Conservation (phyloP, 2,329 filamentous ascomycete genomes). For the Gremmenia infestans region DNA sequence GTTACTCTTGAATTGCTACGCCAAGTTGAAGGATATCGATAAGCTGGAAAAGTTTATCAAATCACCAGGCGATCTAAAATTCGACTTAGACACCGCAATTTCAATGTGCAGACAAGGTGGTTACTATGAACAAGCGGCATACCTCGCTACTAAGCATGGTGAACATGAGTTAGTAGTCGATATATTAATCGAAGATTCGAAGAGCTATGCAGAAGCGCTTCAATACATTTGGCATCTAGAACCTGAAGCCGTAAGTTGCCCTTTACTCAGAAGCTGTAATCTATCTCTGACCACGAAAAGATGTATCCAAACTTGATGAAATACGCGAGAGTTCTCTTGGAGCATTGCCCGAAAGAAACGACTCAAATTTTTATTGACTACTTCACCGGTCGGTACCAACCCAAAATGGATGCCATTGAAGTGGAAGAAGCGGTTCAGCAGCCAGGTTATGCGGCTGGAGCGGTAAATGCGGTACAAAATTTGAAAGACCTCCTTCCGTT, state of each 20-base stretch:
- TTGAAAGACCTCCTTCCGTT: slow-evolving; percentile 77
- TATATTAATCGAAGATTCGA: slow-evolving; percentile 92
- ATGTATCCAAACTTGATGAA: slow-evolving; percentile 90
- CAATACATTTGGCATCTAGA: slow-evolving; percentile 89
- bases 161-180: slow-evolving; percentile 93
- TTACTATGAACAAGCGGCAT: slow-evolving; percentile 95
- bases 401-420: slow-evolving; percentile 55
- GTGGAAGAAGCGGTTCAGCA: slow-evolving; percentile 16
- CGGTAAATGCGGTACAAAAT: slow-evolving; percentile 78
- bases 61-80: slow-evolving; percentile 88
- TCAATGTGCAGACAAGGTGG: slow-evolving; percentile 96
- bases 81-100: slow-evolving; percentile 95
- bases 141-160: slow-evolving; percentile 87
- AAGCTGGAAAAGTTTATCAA: slow-evolving; percentile 98
- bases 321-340: slow-evolving; percentile 85
- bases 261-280: not conserved
- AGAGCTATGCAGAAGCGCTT: slow-evolving; percentile 81
- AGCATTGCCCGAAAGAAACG: slow-evolving; percentile 76
- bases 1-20: slow-evolving; percentile 91
- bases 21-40: slow-evolving; percentile 93
- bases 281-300: slow-evolving; percentile 36
- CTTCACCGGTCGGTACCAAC: slow-evolving; percentile 79
- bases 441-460: slow-evolving; percentile 37
- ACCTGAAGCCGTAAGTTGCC: slow-evolving; percentile 59
- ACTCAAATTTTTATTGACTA: slow-evolving; percentile 91